Percentiles rank a stretch among this genome's conserved stretches.
These are phyloP conservation scores for Aeschynomene evenia DNA, from an alignment of 306 rosid species.

Conservation along the genomic window DNA sequence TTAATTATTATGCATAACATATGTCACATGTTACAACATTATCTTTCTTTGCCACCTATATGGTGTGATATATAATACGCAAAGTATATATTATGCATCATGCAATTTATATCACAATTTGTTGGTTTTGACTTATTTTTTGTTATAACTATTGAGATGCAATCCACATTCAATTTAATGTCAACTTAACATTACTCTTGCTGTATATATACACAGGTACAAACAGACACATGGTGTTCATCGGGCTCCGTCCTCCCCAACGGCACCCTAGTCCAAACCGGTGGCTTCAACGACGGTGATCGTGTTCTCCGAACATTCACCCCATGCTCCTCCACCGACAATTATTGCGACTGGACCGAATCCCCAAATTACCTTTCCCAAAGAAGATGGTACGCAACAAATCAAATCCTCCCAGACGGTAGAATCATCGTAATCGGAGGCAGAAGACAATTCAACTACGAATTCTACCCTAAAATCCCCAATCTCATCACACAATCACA, in stretches of 20 bases:
- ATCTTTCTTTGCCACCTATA: no score
- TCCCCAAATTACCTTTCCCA: conserved; percentile 41
- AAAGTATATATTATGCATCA: no score
- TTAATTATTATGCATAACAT: no score
- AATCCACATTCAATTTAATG: no score
- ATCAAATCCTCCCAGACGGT: conserved; percentile 74
- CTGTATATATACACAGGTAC: conserved; percentile 18
- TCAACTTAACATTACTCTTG: no score
- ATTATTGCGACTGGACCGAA: conserved; percentile 73
- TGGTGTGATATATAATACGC: no score
- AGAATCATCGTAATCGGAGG: conserved; percentile 71
- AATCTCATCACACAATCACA: background rate
- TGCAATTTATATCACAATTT: no score
- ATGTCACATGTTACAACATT: no score
- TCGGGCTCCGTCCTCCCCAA: conserved; percentile 66
- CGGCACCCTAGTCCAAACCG: conserved; percentile 75
- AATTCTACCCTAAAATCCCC: conserved; percentile 49
- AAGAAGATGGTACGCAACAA: conserved; percentile 84
- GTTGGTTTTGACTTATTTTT: no score
- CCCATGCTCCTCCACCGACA: conserved; percentile 54
- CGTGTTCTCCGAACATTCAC: conserved; percentile 56
- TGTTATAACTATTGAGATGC: no score
- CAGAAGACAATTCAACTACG: conserved; percentile 68
- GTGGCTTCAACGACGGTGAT: conserved; percentile 74
- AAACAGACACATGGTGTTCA: conserved; percentile 83